Evolutionary conservation across 1,284 basidiomycete species (phyloP).

Genomic region (Heliocybe sulcata): DNA sequence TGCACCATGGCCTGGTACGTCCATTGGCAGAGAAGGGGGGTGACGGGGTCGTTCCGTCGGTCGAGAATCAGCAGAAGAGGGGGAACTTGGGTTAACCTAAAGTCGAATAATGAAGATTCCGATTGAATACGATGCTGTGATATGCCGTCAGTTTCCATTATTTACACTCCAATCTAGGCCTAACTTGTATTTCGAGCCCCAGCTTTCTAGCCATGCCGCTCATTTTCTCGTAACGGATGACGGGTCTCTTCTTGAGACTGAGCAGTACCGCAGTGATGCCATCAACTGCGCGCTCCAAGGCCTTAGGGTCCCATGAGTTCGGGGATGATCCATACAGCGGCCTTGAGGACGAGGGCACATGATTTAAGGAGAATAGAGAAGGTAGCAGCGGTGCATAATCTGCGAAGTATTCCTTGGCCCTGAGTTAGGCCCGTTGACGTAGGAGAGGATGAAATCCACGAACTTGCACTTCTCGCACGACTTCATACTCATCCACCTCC

Average conservation of each 20-base stretch:
- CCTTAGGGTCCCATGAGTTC: conserved; percentile 63
- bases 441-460: conserved; percentile 14
- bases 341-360: conserved; percentile 51
- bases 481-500: conserved; percentile 92
- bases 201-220: conserved; percentile 88
- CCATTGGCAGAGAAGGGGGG: conserved; percentile 97
- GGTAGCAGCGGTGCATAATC: conserved; percentile 89
- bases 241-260: conserved; percentile 92
- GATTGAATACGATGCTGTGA: conserved; percentile 63
- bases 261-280: conserved; percentile 86
- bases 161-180: conserved; percentile 13
- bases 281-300: conserved; percentile 74
- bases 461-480: conserved; percentile 95
- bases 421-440: conserved; percentile 13
- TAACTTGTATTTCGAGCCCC: conserved; percentile 78
- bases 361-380: conserved; percentile 85
- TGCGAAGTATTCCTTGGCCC: conserved; percentile 84
- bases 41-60: conserved; percentile 95
- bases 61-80: conserved; percentile 79
- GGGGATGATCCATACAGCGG: conserved; percentile 67
- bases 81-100: conserved; percentile 67
- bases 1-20: conserved; percentile 99
- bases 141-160: conserved; percentile 2
- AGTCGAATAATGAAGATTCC: conserved; percentile 72
- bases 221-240: conserved; percentile 94